Evolutionary conservation across 2,329 filamentous ascomycete genomes (phyloP), one percentile per base, ranked within the genome.

Genomic region (Aureobasidium sp.): DNA sequence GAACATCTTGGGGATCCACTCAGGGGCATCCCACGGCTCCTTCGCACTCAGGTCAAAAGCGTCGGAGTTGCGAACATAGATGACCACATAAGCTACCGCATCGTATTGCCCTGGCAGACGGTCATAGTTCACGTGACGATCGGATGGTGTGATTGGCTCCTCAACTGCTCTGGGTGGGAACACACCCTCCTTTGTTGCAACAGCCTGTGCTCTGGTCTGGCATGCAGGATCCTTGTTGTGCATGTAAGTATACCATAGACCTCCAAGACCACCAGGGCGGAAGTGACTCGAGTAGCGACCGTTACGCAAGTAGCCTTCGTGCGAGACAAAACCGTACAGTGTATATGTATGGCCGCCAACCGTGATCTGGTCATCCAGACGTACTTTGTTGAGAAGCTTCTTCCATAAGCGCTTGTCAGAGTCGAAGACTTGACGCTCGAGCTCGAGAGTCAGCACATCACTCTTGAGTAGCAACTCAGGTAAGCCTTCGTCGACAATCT

Each of bases 241-340:
- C 38, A 87, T 83, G 69, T 89, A 90, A 40, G 82, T 83, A 64
- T 90, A 85, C 88, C 88, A 91, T 53, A 82, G 84, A 11, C 82
- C 81, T 13, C 81, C 83, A 8, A 84, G 83, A 3, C 88, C 87
- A 51, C 81, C 81, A 1, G 88, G 88, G 36, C 88, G 82, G 55
- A 91, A 75, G 40, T 89, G 84, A n/a, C 85, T 84, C 69, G 88
- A 87, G 76, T 89, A 90, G 43, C 85, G 81, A 55, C 84, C 84
- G 7, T 87, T 90, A 25, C 85, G 85, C 20, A 89, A 82, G 50
- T 83, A 82, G 31, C 87, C 88, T 67, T 84, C 84, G 71, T 91
- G 88, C 3, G 88, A 86, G 38, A 90, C 78, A 68, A 90, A 86
- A 4, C 87, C 87, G 68, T 88, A 90, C 0, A 91, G 80, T 2